These are phyloP conservation scores for Babesia caballi DNA, from an alignment of 169 alveolate genomes.

Conservation along the genomic window DNA sequence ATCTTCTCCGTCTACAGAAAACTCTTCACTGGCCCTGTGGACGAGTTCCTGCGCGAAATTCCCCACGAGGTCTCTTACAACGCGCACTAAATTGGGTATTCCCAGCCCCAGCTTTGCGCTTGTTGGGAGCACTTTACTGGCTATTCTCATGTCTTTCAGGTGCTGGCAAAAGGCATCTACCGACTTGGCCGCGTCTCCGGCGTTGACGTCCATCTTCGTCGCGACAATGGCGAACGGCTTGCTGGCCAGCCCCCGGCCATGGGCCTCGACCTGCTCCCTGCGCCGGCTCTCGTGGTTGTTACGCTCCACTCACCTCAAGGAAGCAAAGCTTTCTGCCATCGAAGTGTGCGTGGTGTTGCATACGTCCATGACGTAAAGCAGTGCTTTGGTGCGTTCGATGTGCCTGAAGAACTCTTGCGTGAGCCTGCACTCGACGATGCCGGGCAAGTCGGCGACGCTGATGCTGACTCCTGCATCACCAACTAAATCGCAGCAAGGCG, in stretches of 20 bases:
- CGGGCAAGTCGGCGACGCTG: conserved; percentile 59
- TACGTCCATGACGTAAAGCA: conserved; percentile 52
- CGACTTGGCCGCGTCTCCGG: conserved; percentile 5
- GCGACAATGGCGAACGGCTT: conserved; percentile 51
- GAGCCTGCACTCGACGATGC: conserved; percentile 42
- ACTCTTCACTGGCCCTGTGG: not conserved
- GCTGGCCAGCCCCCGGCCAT: conserved; percentile 18
- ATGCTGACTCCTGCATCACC: conserved; percentile 16
- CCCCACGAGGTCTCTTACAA: conserved; percentile 1
- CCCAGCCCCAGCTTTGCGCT: conserved; percentile 55
- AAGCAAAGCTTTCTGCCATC: conserved; percentile 30
- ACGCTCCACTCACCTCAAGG: conserved; percentile 12
- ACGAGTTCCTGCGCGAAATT: conserved; percentile 11
- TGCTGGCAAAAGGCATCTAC: conserved; percentile 29
- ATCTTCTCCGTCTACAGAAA: not conserved
- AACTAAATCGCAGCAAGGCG: not conserved
- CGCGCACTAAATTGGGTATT: conserved; percentile 1
- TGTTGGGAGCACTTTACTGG: conserved; percentile 12
- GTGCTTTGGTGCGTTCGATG: conserved; percentile 50
- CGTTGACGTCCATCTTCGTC: conserved; percentile 55
- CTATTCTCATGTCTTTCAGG: not conserved
- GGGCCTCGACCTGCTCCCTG: conserved; percentile 33
- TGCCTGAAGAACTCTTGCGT: conserved; percentile 44
- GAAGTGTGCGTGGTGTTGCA: conserved; percentile 41
- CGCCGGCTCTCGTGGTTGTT: not conserved